Conservation (phyloP, 2,329 filamentous ascomycete genomes). For the Ascochyta clinopodiicola region DNA sequence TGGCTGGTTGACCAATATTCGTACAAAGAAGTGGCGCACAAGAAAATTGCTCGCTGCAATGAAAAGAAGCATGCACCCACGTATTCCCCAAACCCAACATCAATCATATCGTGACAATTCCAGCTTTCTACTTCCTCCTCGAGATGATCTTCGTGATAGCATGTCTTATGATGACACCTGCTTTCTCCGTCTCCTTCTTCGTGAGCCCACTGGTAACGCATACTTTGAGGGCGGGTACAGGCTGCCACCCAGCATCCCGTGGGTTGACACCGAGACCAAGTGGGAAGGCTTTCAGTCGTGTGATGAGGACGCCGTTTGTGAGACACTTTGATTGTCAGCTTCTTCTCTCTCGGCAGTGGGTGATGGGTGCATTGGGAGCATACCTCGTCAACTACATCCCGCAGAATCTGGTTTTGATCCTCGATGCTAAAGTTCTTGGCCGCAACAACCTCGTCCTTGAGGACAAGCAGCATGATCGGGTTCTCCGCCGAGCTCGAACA, state of each 20-base stretch:
- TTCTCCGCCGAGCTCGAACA: constrained; percentile 85
- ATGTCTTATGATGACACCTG: constrained; percentile 84
- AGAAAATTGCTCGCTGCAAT: constrained; percentile 4
- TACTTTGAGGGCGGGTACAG: constrained; percentile 85
- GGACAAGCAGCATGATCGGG: constrained; percentile 79
- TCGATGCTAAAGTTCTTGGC: constrained; percentile 70
- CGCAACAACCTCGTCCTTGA: constrained; percentile 83
- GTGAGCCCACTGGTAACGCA: constrained; percentile 87
- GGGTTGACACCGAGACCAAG: constrained; percentile 63
- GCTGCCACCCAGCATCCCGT: constrained; percentile 71
- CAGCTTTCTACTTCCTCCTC: constrained; percentile 50
- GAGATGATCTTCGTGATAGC: constrained; percentile 92
- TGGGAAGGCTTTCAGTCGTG: constrained; percentile 80
- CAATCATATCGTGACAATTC: constrained; percentile 2
- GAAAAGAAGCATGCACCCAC: background rate
- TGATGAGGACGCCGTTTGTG: constrained; percentile 87
- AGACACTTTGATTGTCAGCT: constrained; percentile 65
- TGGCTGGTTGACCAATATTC: constrained; percentile 1
- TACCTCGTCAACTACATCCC: constrained; percentile 97
- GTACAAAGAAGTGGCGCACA: constrained; percentile 4
- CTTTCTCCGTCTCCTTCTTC: constrained; percentile 96
- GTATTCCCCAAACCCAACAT: background rate
- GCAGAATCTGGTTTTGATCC: constrained; percentile 84
- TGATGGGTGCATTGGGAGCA: constrained; percentile 28
- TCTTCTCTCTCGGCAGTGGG: background rate